Percentiles rank a stretch among this genome's conserved stretches.
Conservation (phyloP, 2,329 filamentous ascomycete genomes). For the Shiraia sp. region DNA sequence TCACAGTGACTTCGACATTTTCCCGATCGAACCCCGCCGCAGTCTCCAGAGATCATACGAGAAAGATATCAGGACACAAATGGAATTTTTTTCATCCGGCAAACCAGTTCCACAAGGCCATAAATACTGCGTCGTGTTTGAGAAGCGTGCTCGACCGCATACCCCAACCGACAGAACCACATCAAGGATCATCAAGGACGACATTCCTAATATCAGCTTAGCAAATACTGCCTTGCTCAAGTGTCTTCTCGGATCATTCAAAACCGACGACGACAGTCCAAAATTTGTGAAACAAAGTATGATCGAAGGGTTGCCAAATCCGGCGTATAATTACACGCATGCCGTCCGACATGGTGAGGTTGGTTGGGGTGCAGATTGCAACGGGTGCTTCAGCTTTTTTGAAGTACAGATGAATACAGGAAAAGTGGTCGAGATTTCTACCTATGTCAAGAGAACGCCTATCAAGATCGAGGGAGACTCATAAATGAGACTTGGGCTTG, state of each 20-base stretch:
- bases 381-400: constrained; percentile 6
- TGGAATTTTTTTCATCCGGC: not conserved
- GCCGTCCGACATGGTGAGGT: constrained; percentile 7
- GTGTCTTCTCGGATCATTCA: not conserved
- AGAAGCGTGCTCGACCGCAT: not conserved
- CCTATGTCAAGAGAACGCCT: constrained; percentile 3
- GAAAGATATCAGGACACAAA: not conserved
- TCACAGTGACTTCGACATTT: not conserved
- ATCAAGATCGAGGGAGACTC: too few species aligned
- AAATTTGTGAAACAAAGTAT: not conserved
- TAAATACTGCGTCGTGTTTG: constrained; percentile 1
- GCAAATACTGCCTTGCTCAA: constrained; percentile 1
- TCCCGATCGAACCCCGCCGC: not conserved
- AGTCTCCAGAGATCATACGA: not conserved
- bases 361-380: constrained; percentile 9
- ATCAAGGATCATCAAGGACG: not conserved
- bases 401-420: not conserved
- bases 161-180: not conserved
- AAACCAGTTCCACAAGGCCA: not conserved
- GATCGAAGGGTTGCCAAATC: not conserved
- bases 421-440: not conserved
- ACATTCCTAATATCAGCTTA: not conserved
- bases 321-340: not conserved
- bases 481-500: too few species aligned
- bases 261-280: not conserved